A percentile compares a stretch with the other conserved stretches of the same genome.
Conservation (phyloP, 2,329 filamentous ascomycete genomes). For the Aspergillus phoenicis region DNA sequence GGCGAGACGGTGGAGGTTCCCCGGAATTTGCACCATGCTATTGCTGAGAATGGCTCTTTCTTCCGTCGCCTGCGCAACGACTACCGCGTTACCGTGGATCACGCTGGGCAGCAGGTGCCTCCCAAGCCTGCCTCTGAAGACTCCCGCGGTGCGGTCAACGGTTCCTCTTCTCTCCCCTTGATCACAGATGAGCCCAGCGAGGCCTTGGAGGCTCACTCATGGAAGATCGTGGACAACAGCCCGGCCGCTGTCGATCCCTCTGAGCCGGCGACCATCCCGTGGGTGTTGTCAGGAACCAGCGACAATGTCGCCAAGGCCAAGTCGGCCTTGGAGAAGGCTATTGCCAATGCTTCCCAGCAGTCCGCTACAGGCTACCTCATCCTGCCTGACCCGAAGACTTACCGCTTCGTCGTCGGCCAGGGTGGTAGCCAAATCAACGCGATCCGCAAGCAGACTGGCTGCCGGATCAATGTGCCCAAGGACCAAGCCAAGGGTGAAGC, state of each 20-base stretch:
- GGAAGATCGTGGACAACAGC: constrained; percentile 70
- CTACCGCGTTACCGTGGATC: constrained; percentile 86
- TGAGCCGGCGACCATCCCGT: constrained; percentile 61
- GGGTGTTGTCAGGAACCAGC: constrained; percentile 78
- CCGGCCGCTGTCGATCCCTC: constrained; percentile 29
- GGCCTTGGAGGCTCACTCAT: constrained; percentile 71
- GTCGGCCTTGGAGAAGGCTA: constrained; percentile 69
- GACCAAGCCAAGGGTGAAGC: constrained; percentile 75
- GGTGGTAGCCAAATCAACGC: constrained; percentile 89
- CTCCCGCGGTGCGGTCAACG: constrained; percentile 57
- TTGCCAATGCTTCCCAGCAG: constrained; percentile 59
- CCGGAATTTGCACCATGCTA: constrained; percentile 75
- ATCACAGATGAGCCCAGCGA: constrained; percentile 83
- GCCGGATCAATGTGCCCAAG: constrained; percentile 89
- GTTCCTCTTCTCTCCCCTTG: constrained; percentile 69
- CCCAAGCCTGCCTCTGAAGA: constrained; percentile 62
- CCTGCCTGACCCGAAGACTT: constrained; percentile 83
- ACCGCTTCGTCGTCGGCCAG: constrained; percentile 86
- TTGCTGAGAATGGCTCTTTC: constrained; percentile 83
- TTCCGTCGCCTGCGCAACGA: constrained; percentile 89
- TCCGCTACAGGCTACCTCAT: constrained; percentile 80
- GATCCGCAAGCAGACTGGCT: constrained; percentile 89
- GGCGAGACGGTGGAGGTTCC: constrained; percentile 87
- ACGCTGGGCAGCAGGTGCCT: constrained; percentile 77
- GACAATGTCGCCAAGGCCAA: constrained; percentile 84